phyloP scores from a whole-genome alignment of 2,329 filamentous ascomycete genomes.

The Nemania serpens region DNA sequence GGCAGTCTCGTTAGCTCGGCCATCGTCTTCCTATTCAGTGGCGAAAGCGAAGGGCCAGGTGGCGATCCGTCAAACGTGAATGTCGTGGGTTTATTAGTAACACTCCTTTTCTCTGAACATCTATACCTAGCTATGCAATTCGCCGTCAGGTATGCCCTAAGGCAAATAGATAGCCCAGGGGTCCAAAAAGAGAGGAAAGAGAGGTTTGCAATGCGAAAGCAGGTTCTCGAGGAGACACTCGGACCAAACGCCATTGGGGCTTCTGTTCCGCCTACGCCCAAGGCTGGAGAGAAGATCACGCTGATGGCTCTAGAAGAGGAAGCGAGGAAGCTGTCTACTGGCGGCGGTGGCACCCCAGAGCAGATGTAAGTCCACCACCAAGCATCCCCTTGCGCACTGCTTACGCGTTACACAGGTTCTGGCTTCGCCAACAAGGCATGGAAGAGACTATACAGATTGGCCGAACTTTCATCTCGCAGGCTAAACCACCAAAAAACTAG shows the following conservation, averaged over 20 bases:
- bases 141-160: slow-evolving; percentile 72
- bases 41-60: slow-evolving; percentile 65
- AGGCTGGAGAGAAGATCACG: slow-evolving; percentile 66
- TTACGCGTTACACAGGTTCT: slow-evolving; percentile 53
- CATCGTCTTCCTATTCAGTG: slow-evolving; percentile 86
- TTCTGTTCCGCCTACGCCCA: slow-evolving; percentile 52
- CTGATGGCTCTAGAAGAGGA: slow-evolving; percentile 68
- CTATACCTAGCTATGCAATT: slow-evolving; percentile 80
- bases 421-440: slow-evolving; percentile 63
- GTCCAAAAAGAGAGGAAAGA: slow-evolving; percentile 84
- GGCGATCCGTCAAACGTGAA: slow-evolving; percentile 73
- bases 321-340: slow-evolving; percentile 55
- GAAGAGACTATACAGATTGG: slow-evolving; percentile 63
- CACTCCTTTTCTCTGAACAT: slow-evolving; percentile 86
- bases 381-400: not conserved
- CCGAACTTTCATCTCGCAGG: slow-evolving; percentile 58
- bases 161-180: slow-evolving; percentile 83
- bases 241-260: slow-evolving; percentile 59
- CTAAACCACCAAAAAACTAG: slow-evolving; percentile 25
- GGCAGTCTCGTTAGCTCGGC: slow-evolving; percentile 87
- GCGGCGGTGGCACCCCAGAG: slow-evolving; percentile 56
- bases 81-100: slow-evolving; percentile 79
- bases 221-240: slow-evolving; percentile 74
- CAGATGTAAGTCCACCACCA: slow-evolving; percentile 49
- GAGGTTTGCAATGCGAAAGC: slow-evolving; percentile 78